phyloP scores from a whole-genome alignment of 2,329 filamentous ascomycete species.

The Cladophialophora chaetospira region DNA sequence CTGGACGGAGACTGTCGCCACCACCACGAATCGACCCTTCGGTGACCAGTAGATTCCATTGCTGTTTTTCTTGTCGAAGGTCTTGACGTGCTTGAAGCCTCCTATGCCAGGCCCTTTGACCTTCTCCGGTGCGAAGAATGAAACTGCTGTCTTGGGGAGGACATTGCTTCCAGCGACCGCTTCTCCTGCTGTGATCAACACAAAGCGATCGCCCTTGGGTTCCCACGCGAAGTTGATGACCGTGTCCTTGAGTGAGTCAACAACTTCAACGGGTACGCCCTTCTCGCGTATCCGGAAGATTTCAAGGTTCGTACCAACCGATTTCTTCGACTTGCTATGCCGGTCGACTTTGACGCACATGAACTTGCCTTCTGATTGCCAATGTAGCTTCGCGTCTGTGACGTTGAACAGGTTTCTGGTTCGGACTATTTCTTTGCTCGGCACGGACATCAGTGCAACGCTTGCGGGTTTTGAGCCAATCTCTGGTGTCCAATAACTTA shows the following conservation, averaged over 20 bases:
- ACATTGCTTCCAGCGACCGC: slow-evolving; percentile 75
- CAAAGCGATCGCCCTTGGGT: slow-evolving; percentile 94
- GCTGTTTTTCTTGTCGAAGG: slow-evolving; percentile 98
- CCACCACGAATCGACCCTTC: slow-evolving; percentile 88
- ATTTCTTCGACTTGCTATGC: slow-evolving; percentile 99
- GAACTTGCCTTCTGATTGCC: slow-evolving; percentile 93
- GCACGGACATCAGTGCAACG: slow-evolving; percentile 94
- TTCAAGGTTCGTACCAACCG: slow-evolving; percentile 91
- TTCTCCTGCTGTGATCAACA: slow-evolving; percentile 93
- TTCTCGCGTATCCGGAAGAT: slow-evolving; percentile 98
- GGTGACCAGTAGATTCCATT: slow-evolving; percentile 99
- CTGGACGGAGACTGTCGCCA: slow-evolving; percentile 88
- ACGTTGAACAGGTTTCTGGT: slow-evolving; percentile 98
- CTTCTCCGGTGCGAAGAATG: slow-evolving; percentile 97
- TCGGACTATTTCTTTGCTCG: slow-evolving; percentile 89
- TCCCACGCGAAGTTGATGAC: slow-evolving; percentile 99
- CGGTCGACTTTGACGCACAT: slow-evolving; percentile 98
- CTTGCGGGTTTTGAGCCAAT: slow-evolving; percentile 97
- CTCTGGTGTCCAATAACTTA: slow-evolving; percentile 99
- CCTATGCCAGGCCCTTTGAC: slow-evolving; percentile 73
- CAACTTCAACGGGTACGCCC: slow-evolving; percentile 95
- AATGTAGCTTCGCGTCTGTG: slow-evolving; percentile 95
- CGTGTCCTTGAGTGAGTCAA: slow-evolving; percentile 96
- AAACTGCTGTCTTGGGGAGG: slow-evolving; percentile 87
- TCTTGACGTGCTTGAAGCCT: slow-evolving; percentile 95